phyloP scores from a whole-genome alignment of 1,284 basidiomycete genomes.

The Rhodotorula glutinis region DNA sequence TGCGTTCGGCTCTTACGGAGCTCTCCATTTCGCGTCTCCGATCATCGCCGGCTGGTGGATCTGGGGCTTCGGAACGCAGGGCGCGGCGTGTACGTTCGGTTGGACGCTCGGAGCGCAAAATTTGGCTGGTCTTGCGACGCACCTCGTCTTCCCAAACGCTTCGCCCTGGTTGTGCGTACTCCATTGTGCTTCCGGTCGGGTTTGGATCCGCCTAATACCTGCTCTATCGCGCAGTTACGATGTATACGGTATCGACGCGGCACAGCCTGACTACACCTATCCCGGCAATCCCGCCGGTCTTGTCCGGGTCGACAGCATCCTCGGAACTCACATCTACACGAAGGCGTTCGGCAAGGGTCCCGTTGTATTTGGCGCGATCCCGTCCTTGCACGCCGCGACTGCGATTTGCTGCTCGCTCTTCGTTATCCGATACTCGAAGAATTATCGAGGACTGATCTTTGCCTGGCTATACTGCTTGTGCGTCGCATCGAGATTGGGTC shows the following conservation, averaged over 20 bases:
- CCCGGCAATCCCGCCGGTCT: conserved; percentile 41
- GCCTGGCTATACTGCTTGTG: conserved; percentile 32
- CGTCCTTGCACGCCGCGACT: conserved; percentile 42
- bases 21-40: conserved; percentile 40
- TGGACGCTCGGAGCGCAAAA: conserved; percentile 42
- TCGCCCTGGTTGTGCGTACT: conserved; percentile 38
- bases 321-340: conserved; percentile 40
- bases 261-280: conserved; percentile 39
- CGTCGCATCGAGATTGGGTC: neutral
- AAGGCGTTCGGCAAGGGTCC: conserved; percentile 39
- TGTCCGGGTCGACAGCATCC: conserved; percentile 40
- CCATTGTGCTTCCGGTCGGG: too few relatives aligned
- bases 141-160: conserved; percentile 41
- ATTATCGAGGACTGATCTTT: conserved; percentile 24
- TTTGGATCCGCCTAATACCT: too few relatives aligned
- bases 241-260: conserved; percentile 31
- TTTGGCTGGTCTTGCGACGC: conserved; percentile 38
- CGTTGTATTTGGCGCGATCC: conserved; percentile 42
- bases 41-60: conserved; percentile 42
- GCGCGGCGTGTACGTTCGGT: conserved; percentile 40
- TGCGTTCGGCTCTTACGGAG: conserved; percentile 33
- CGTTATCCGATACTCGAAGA: conserved; percentile 36
- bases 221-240: conserved; percentile 29
- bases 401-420: conserved; percentile 38
- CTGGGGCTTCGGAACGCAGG: conserved; percentile 42